Base-by-base conservation (phyloP, 1,284 basidiomycete genomes). In the Laetiporus sulphureus region DNA sequence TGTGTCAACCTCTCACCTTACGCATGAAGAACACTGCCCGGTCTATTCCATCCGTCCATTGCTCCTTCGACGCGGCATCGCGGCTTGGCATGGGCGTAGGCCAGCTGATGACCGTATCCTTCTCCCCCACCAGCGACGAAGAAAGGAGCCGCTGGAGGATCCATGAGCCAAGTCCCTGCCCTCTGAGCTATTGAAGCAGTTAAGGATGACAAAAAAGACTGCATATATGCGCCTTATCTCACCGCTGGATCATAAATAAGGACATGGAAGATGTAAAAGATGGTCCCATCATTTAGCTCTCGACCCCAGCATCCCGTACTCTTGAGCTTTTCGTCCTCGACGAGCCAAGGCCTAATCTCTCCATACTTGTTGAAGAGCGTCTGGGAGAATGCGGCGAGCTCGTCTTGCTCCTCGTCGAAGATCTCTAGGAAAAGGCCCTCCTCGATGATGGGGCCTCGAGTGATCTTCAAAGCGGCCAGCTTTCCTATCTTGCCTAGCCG, bases 261-360 rank as follows among this genome's bases (percentile, higher is more conserved):
- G 13, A 42, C 29, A 21, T 36, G 25, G 10, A 21, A 35, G 6
- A 45, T 10, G 38, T 45, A 40, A 24, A 36, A 7, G 8, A 45
- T 8, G 11, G 36, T 35, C 3, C 43, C 38, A 11, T 38, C 18
- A 24, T 39, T 27, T 6, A 39, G 10, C 31, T 65, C 60, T 3
- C 27, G 38, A 3, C 60, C 61, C 62, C 61, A 65, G 24, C 56
- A 60, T 3, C 63, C 60, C 0, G 60, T 55, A 1, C 64, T 64
- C 31, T 56, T 62, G 35, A 58, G 56, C 22, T 42, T 35, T 12
- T 55, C 52, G 5, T 56, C 47, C 4, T 60, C 56, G 5, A 59
- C 39, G 6, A 62, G 35, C 38, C 55, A 56, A 1, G 56, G 46
- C n/a, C 47, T 53, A 2, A 62, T 21, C 10, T 45, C 34, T 2